A percentile compares a stretch with the other conserved stretches of the same genome.
Evolutionary conservation across 805 yeast genomes (phyloP).

Genomic region (Candida coleopterorum): DNA sequence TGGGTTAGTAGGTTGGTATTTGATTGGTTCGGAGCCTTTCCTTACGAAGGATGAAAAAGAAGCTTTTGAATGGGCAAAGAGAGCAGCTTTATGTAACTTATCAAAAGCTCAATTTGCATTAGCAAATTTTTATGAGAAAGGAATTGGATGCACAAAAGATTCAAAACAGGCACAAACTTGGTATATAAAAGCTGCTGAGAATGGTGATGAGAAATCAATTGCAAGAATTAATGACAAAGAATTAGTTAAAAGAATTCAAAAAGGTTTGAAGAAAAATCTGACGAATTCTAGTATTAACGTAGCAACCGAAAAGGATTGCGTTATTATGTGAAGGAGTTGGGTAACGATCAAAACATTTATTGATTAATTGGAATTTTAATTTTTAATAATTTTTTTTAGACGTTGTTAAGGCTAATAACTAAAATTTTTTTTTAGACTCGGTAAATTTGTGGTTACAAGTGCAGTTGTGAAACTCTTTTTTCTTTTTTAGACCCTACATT

Average conservation of each 20-base stretch:
- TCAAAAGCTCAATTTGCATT: constrained; percentile 83
- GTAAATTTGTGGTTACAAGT: too few species aligned
- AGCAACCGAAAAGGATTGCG: constrained; percentile 40
- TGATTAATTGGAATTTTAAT: too few species aligned
- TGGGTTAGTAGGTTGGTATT: constrained; percentile 94
- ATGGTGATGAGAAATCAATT: constrained; percentile 39
- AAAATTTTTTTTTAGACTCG: too few species aligned
- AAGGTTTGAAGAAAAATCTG: constrained; percentile 24
- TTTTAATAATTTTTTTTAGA: too few species aligned
- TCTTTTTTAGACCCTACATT: too few species aligned
- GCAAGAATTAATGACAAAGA: constrained; percentile 29
- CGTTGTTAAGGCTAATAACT: too few species aligned
- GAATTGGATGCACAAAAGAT: constrained; percentile 75
- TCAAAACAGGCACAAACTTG: constrained; percentile 58
- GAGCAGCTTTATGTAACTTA: constrained; percentile 72
- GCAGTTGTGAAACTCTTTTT: too few species aligned
- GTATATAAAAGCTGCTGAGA: constrained; percentile 70
- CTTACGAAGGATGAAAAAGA: constrained; percentile 74
- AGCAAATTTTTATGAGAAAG: constrained; percentile 80
- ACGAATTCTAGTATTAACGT: constrained; percentile 5
- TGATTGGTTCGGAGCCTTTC: constrained; percentile 84
- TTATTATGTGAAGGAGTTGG: constrained; percentile 30
- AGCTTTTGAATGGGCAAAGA: constrained; percentile 91
- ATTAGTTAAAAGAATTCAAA: constrained; percentile 24
- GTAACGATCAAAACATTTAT: too few species aligned